These are phyloP conservation scores for Penicillium desertorum DNA, from an alignment of 495 filamentous ascomycete species.

Conservation along the genomic window DNA sequence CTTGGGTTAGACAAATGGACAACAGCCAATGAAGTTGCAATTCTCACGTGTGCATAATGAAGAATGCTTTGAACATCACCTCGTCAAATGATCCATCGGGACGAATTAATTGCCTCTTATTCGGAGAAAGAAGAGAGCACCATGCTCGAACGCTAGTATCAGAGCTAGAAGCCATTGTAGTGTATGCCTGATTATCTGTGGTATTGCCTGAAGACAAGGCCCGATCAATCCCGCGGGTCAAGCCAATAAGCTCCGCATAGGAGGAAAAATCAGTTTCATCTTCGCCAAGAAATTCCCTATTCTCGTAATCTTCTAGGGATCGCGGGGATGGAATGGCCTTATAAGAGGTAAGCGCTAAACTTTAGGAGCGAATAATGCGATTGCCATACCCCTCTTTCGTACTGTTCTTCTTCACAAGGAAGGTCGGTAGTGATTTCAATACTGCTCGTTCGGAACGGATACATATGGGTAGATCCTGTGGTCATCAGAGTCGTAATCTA, in stretches of 20 bases:
- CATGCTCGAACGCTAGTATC: conserved; percentile 21
- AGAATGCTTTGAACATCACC: conserved; percentile 25
- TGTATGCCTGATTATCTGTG: conserved; percentile 9
- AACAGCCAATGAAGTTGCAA: not conserved
- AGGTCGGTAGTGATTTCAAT: conserved; percentile 19
- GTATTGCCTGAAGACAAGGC: conserved; percentile 11
- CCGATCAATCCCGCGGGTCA: conserved; percentile 19
- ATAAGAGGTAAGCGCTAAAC: not conserved
- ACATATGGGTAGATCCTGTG: conserved; percentile 16
- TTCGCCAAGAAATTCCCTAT: conserved; percentile 20
- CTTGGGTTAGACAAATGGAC: not conserved
- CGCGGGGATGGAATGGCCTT: conserved; percentile 17
- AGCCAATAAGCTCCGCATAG: conserved; percentile 21
- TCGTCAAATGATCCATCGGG: conserved; percentile 23
- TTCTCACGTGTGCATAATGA: conserved; percentile 23
- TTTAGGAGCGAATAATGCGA: not conserved
- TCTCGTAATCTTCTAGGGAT: conserved; percentile 23
- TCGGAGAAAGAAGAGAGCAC: conserved; percentile 16
- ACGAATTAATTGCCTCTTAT: conserved; percentile 18
- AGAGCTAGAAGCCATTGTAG: conserved; percentile 11
- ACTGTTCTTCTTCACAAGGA: conserved; percentile 22
- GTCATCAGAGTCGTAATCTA: not conserved
- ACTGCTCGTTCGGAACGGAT: conserved; percentile 20
- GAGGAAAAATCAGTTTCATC: conserved; percentile 20
- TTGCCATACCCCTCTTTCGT: conserved; percentile 17